Conservation (phyloP, 2,329 filamentous ascomycete genomes). For the Diaporthe destruens region DNA sequence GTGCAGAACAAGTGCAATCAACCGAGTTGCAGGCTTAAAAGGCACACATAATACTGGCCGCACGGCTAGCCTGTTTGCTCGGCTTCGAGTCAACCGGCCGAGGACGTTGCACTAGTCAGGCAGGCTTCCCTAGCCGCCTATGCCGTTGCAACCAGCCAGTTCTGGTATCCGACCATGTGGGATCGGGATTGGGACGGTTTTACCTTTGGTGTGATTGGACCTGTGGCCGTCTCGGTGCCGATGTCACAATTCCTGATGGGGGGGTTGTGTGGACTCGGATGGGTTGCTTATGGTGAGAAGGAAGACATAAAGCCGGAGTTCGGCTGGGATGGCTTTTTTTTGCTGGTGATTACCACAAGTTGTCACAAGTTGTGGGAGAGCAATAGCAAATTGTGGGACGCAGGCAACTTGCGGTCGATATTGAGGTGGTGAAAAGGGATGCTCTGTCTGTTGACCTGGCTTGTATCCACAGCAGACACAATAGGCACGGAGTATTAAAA, state of each 20-base stretch:
- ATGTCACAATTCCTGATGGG: not conserved
- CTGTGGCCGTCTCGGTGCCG: conserved; percentile 19
- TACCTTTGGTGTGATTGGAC: conserved; percentile 28
- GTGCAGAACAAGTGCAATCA: not conserved
- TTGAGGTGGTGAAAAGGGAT: not conserved
- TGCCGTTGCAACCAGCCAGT: conserved; percentile 2
- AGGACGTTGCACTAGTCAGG: conserved; percentile 16
- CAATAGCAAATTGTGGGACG: not conserved
- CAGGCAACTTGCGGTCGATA: not conserved
- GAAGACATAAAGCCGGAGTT: not conserved
- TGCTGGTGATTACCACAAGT: too few species aligned
- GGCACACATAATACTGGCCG: not conserved
- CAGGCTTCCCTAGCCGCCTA: not conserved
- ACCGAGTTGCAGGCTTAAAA: not conserved
- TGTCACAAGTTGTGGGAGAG: too few species aligned
- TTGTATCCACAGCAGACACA: conserved; percentile 2
- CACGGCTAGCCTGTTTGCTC: conserved; percentile 9
- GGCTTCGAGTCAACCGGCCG: conserved; percentile 22
- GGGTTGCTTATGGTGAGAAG: not conserved
- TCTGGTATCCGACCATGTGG: conserved; percentile 10
- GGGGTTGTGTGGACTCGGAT: too few species aligned
- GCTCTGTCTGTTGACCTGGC: too few species aligned
- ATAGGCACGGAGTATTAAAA: not conserved
- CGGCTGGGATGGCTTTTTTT: not conserved
- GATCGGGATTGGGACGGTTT: conserved; percentile 21